These are phyloP conservation scores for Bonia amplexicaulis DNA, from an alignment of 176 grass and related monocot species.

Conservation along the genomic window DNA sequence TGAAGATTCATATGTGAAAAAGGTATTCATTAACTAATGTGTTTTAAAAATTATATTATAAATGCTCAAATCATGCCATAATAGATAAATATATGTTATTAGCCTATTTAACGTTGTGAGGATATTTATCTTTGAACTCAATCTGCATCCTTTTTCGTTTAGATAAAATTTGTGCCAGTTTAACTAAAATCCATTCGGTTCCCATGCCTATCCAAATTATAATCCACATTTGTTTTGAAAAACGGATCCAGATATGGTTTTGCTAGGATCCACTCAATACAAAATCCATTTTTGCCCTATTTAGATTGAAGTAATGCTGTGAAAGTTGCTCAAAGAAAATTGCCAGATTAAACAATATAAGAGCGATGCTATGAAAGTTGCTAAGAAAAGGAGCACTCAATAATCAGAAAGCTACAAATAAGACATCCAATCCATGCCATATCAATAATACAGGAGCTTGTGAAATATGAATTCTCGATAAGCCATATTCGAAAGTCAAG, in stretches of 20 bases:
- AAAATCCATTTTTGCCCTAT: not conserved
- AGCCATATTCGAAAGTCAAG: not conserved
- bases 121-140: not conserved
- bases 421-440: not conserved
- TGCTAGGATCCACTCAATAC: not conserved
- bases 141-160: not conserved
- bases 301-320: not conserved
- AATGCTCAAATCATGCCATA: not conserved
- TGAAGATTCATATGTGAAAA: constrained; percentile 5
- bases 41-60: not conserved
- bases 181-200: not conserved
- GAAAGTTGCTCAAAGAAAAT: not conserved
- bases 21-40: not conserved
- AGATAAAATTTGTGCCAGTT: not conserved
- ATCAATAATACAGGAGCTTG: not conserved
- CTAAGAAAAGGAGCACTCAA: not conserved
- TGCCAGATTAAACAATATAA: not conserved
- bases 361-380: not conserved
- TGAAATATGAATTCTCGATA: not conserved
- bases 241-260: constrained; percentile 11
- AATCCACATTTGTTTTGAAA: not conserved
- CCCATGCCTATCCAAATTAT: not conserved
- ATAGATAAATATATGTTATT: not conserved
- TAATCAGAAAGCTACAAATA: constrained; percentile 9
- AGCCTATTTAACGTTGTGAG: not conserved